Evolutionary conservation across 371 early-diverging fungal genomes (phyloP).

Genomic region (Circinella minor): DNA sequence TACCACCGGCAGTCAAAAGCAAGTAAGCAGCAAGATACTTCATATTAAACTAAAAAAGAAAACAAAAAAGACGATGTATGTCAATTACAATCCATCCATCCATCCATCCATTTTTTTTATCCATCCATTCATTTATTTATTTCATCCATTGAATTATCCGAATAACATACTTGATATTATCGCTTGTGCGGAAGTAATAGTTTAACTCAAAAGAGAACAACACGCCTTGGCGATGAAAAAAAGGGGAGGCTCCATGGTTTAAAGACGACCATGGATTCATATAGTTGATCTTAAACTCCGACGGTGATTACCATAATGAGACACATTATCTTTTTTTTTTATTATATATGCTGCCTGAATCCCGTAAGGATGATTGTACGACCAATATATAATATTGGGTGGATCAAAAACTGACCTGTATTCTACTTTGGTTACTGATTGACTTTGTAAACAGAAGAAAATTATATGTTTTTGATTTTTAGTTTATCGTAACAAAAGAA

Average conservation of each 20-base stretch:
- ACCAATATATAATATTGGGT: too few relatives aligned
- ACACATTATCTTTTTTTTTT: too few relatives aligned
- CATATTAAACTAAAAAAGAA: slow-evolving; percentile 80
- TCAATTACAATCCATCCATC: slow-evolving; percentile 11
- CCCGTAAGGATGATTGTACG: too few relatives aligned
- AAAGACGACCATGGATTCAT: not conserved
- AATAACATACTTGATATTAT: slow-evolving; percentile 5
- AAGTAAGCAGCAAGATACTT: slow-evolving; percentile 98
- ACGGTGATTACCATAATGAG: too few relatives aligned
- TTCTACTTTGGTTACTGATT: too few relatives aligned
- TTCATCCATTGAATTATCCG: slow-evolving; percentile 15
- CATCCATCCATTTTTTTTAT: not conserved
- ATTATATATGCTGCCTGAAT: too few relatives aligned
- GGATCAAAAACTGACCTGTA: too few relatives aligned
- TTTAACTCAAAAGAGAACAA: slow-evolving; percentile 15
- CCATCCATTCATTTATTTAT: slow-evolving; percentile 19
- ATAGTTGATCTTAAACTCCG: too few relatives aligned
- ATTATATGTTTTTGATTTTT: too few relatives aligned
- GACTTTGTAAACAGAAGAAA: too few relatives aligned
- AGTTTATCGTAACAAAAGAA: too few relatives aligned
- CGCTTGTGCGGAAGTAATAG: slow-evolving; percentile 12
- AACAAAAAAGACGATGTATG: not conserved
- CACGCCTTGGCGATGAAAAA: slow-evolving; percentile 6
- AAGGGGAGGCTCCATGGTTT: slow-evolving; percentile 9
- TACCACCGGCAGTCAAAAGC: slow-evolving; percentile 91